Evolutionary conservation across 2,329 filamentous ascomycete genomes (phyloP).

Genomic region (Colletotrichum sp.): DNA sequence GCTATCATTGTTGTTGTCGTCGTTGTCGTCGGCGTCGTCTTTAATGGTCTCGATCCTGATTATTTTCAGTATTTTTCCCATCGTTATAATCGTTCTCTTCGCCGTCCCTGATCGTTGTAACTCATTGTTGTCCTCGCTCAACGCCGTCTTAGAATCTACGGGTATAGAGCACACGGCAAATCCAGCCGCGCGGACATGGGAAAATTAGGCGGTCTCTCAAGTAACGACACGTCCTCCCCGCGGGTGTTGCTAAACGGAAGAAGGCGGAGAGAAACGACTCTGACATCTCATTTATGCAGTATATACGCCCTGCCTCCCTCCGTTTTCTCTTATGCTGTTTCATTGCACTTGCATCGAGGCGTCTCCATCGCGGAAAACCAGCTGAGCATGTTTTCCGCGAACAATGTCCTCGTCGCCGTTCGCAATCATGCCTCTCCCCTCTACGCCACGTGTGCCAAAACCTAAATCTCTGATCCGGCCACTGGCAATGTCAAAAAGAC

Average conservation of each 20-base stretch:
- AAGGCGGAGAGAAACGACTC: not conserved
- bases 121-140: not conserved
- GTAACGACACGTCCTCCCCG: not conserved
- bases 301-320: not conserved
- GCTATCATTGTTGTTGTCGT: not conserved
- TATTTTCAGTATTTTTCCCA: not conserved
- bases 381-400: slow-evolving; percentile 52
- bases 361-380: slow-evolving; percentile 52
- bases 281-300: not conserved
- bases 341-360: slow-evolving; percentile 37
- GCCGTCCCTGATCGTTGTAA: not conserved
- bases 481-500: slow-evolving; percentile 69
- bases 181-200: not conserved
- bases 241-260: not conserved
- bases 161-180: not conserved
- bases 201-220: not conserved
- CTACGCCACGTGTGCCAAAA: slow-evolving; percentile 37
- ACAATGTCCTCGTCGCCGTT: slow-evolving; percentile 38
- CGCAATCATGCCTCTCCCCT: slow-evolving; percentile 2
- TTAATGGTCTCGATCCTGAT: not conserved
- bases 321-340: not conserved
- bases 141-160: not conserved
- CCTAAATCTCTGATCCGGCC: slow-evolving; percentile 56
- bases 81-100: not conserved
- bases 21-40: not conserved